Percentiles rank a stretch among this genome's conserved stretches.
These are phyloP conservation scores for Schoenoplectus triqueter DNA, from an alignment of 202 grass and related monocot species.

Conservation along the genomic window DNA sequence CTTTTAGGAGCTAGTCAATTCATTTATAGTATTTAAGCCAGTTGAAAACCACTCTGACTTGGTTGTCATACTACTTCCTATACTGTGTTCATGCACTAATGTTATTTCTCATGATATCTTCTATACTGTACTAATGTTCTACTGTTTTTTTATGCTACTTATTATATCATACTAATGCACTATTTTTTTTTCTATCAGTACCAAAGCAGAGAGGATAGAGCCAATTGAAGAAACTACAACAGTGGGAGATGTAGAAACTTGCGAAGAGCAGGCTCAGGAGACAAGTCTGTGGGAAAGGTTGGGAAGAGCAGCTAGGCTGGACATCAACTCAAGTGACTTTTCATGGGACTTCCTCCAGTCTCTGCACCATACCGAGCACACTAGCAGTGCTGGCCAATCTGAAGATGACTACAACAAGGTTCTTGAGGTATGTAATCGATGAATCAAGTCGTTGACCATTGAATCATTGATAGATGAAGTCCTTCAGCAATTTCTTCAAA, in stretches of 20 bases:
- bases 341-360: slow-evolving; percentile 78
- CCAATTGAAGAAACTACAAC: slow-evolving; percentile 42
- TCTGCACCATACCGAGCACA: slow-evolving; percentile 93
- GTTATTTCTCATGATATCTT: background rate
- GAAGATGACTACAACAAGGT: slow-evolving; percentile 89
- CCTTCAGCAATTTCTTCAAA: background rate
- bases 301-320: slow-evolving; percentile 55
- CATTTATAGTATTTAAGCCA: background rate
- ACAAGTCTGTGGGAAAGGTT: slow-evolving; percentile 91
- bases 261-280: slow-evolving; percentile 57
- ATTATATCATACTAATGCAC: background rate
- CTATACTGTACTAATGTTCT: background rate
- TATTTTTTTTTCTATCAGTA: slow-evolving; percentile 37
- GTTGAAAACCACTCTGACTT: background rate
- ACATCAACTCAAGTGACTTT: slow-evolving; percentile 77
- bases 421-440: slow-evolving; percentile 65
- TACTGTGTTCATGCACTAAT: background rate
- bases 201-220: slow-evolving; percentile 46
- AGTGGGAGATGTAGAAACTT: slow-evolving; percentile 38
- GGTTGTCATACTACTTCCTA: background rate
- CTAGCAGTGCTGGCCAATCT: slow-evolving; percentile 62
- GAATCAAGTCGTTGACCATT: background rate
- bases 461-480: background rate
- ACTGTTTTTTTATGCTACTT: background rate
- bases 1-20: slow-evolving; percentile 23